A percentile compares a stretch with the other conserved stretches of the same genome.
phyloP scores from a whole-genome alignment of 2,329 filamentous ascomycete species.

The Colletotrichum orchidophilum region DNA sequence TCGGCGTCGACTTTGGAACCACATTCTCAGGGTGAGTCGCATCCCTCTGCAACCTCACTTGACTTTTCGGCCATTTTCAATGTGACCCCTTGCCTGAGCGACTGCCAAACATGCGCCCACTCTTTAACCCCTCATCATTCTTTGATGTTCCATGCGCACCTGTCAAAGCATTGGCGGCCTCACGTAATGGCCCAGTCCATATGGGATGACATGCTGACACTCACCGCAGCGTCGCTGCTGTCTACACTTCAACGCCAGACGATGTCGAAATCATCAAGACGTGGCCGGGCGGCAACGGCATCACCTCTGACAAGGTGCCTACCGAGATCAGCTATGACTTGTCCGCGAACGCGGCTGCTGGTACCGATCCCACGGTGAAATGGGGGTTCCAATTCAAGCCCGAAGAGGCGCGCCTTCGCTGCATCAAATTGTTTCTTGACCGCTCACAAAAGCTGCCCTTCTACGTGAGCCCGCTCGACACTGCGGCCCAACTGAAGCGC shows the following conservation, averaged over 20 bases:
- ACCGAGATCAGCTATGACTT: slow-evolving; percentile 77
- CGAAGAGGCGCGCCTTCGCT: slow-evolving; percentile 78
- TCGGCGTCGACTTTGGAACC: slow-evolving; percentile 86
- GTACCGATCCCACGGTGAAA: slow-evolving; percentile 64
- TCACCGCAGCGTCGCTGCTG: slow-evolving; percentile 68
- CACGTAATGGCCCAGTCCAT: neutral
- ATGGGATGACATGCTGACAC: slow-evolving; percentile 15
- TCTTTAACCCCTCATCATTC: neutral
- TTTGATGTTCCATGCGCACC: neutral
- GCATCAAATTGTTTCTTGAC: slow-evolving; percentile 87
- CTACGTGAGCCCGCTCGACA: slow-evolving; percentile 82
- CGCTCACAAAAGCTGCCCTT: slow-evolving; percentile 82
- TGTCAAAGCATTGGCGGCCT: neutral
- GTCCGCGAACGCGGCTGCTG: slow-evolving; percentile 45
- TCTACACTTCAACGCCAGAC: slow-evolving; percentile 80
- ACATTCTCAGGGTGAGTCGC: slow-evolving; percentile 77
- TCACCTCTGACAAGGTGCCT: slow-evolving; percentile 88
- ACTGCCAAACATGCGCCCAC: neutral
- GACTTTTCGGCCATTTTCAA: neutral
- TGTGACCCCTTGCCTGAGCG: neutral
- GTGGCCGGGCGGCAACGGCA: slow-evolving; percentile 85
- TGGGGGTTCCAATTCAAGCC: slow-evolving; percentile 88
- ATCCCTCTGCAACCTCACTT: neutral
- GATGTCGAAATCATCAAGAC: slow-evolving; percentile 86
- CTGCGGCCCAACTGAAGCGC: slow-evolving; percentile 77